Percentiles rank a stretch among this genome's conserved stretches.
These are phyloP conservation scores for Trifolium repens DNA, from an alignment of 306 rosid species.

Conservation along the genomic window DNA sequence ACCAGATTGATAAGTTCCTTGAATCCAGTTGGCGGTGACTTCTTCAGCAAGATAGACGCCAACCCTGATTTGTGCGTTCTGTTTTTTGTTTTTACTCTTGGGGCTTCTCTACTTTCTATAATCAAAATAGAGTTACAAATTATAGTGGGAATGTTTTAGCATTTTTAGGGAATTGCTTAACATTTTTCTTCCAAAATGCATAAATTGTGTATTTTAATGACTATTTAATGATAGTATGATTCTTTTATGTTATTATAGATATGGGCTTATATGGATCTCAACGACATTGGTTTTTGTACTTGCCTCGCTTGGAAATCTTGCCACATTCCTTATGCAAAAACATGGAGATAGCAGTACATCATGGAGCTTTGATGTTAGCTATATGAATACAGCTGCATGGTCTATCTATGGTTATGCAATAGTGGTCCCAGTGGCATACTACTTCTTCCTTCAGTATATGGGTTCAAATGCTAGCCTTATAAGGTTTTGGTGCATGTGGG, in stretches of 20 bases:
- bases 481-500: conserved; percentile 98
- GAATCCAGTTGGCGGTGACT: conserved; percentile 82
- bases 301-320: conserved; percentile 91
- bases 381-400: conserved; percentile 76
- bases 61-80: conserved; percentile 92
- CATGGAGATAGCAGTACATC: conserved; percentile 52
- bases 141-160: not conserved
- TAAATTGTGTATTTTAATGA: conserved; percentile 26
- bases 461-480: conserved; percentile 80
- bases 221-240: conserved; percentile 38
- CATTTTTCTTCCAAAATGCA: conserved; percentile 25
- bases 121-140: conserved; percentile 9
- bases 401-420: conserved; percentile 82
- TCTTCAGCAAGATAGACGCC: conserved; percentile 88
- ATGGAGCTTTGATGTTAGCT: conserved; percentile 90
- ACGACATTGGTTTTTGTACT: conserved; percentile 90
- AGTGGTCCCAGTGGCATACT: conserved; percentile 85
- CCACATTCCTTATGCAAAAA: conserved; percentile 85
- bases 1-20: conserved; percentile 83
- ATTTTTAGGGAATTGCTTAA: not conserved
- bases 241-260: conserved; percentile 52
- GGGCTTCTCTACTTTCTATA: conserved; percentile 29
- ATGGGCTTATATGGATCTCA: conserved; percentile 93
- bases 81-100: conserved; percentile 33
- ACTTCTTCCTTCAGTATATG: conserved; percentile 80